Percentiles rank a stretch among this genome's conserved stretches.
phyloP scores from a whole-genome alignment of 805 yeast species.

The Schwanniomyces pseudopolymorphus region DNA sequence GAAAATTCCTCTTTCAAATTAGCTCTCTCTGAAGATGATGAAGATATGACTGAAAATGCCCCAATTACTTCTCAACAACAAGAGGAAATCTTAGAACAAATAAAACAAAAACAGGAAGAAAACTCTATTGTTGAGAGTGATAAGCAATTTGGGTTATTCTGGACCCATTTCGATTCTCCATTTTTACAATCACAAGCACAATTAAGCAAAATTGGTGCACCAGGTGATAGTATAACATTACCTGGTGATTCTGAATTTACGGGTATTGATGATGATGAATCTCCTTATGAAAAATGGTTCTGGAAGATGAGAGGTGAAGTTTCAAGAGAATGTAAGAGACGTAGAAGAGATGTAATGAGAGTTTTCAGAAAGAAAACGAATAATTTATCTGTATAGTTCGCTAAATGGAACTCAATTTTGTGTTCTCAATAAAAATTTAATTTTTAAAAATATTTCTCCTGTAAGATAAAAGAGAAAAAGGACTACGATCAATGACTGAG shows the following conservation, averaged over 20 bases:
- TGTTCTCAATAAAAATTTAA: conserved; percentile 1
- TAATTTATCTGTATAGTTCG: background rate
- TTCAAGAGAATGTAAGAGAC: conserved; percentile 70
- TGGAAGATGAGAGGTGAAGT: conserved; percentile 82
- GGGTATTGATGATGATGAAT: conserved; percentile 28
- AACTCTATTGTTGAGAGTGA: background rate
- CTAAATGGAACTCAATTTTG: background rate
- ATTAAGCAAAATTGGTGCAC: conserved; percentile 53
- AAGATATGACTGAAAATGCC: conserved; percentile 45
- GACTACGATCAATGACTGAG: background rate
- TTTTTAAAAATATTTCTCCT: background rate
- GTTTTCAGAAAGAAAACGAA: conserved; percentile 47
- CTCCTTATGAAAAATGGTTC: conserved; percentile 70
- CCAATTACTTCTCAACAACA: conserved; percentile 19
- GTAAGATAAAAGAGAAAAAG: background rate
- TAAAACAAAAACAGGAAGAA: conserved; percentile 22
- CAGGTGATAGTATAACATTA: conserved; percentile 25
- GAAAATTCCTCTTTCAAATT: conserved; percentile 34
- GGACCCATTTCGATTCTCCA: conserved; percentile 83
- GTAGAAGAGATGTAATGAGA: conserved; percentile 71
- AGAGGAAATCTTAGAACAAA: conserved; percentile 26
- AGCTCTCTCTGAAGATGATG: conserved; percentile 42
- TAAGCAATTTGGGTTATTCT: conserved; percentile 57
- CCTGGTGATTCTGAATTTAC: conserved; percentile 39
- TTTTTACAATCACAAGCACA: conserved; percentile 85